Evolutionary conservation across 345 rosid species (phyloP), one percentile per base, ranked within the genome.

Genomic region (Pelargonium nanum): DNA sequence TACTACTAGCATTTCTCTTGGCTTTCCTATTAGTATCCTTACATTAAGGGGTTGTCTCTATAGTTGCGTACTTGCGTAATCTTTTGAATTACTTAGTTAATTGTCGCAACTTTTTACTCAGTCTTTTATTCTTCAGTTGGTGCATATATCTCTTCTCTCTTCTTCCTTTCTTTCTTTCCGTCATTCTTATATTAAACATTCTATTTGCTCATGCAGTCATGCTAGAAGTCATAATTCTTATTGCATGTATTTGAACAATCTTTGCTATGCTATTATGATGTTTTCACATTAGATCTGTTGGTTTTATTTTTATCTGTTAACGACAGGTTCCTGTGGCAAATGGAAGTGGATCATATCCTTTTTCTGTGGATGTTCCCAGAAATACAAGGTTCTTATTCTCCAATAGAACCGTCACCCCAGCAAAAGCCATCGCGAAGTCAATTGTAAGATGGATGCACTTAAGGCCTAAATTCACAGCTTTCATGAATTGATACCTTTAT

Each of bases 261-360:
- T n/a, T n/a, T n/a, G n/a, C n/a, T n/a, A n/a, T n/a, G 48, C 15
- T 40, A 17, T 40, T 40, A 40, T 24, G 10, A 23, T 15, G 26
- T 13, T 52, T 9, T 48, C 32, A 57, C 48, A 50, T 50, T 57
- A 53, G 22, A 19, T 9, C 25, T 53, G 17, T 16, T 5, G 20
- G 12, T 6, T 55, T 63, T 64, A 32, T 56, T 22, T 63, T 51
- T 34, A 19, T 48, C 30, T 72, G 55, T 60, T 24, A 59, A 68
- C 71, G 59, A 22, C 75, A 93, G 99, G 99, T 93, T 65, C 99
- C 99, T 72, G 91, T 93, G 74, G 97, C 99, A 68, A 93, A 86
- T 80, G 96, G 96, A 76, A 79, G 87, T 70, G 96, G 91, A 71
- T 85, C 97, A 44, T 81, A 83, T 84, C 99, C 97, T 67, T 93